Conservation (phyloP, 176 grass and related monocot genomes). For the Oryza punctata region DNA sequence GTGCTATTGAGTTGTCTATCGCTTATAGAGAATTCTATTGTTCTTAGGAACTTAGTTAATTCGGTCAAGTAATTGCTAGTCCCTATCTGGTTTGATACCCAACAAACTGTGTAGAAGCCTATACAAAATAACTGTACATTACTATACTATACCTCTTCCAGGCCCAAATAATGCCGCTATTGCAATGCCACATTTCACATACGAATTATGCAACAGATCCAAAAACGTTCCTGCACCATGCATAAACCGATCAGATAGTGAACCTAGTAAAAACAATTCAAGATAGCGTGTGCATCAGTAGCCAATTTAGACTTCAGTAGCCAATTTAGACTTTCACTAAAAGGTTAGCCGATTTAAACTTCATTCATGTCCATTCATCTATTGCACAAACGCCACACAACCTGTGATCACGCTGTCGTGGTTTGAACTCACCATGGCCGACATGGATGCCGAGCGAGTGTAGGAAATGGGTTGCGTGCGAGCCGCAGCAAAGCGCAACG, state of each 20-base stretch:
- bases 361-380: background rate
- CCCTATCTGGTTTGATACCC: background rate
- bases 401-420: background rate
- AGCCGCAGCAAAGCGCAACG: slow-evolving; percentile 94
- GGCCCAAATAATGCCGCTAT: slow-evolving; percentile 73
- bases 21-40: background rate
- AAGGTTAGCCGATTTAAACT: background rate
- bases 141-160: slow-evolving; percentile 70
- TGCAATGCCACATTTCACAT: slow-evolving; percentile 91
- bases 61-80: background rate
- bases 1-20: background rate
- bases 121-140: background rate
- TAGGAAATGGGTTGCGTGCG: slow-evolving; percentile 76
- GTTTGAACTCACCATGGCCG: slow-evolving; percentile 63
- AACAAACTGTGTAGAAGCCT: background rate
- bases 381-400: background rate
- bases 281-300: background rate
- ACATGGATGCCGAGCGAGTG: slow-evolving; percentile 89
- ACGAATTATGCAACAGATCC: slow-evolving; percentile 84
- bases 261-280: background rate
- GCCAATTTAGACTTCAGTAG: background rate
- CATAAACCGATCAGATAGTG: background rate
- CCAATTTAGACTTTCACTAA: background rate
- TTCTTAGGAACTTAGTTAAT: background rate
- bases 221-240: slow-evolving; percentile 59